Evolutionary conservation across 2,329 filamentous ascomycete species (phyloP), one percentile per base, ranked within the genome.

Genomic region (Cladosporium sp.): DNA sequence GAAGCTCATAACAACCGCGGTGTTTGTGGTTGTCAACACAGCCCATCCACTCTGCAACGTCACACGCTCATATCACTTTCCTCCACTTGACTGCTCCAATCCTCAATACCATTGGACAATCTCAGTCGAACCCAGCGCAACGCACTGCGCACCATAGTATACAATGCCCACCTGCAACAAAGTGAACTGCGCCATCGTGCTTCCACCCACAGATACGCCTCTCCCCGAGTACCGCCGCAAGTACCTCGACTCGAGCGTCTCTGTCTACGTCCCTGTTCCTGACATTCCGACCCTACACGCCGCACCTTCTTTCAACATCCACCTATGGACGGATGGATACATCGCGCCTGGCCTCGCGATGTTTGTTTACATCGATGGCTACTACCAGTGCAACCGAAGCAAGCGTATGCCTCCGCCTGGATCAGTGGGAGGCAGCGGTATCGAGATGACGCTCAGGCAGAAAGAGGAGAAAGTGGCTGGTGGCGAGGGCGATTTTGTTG

Each of bases 351-450:
- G 81, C 0, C 67, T 84, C 10, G 76, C 80, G 1, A 77, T 80
- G 67, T 80, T 79, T 59, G 80, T 83, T 24, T 83, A 77, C 70
- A 81, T 83, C 39, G 81, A 84, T 62, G 81, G 81, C 17, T 68
- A 78, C 5, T 83, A 83, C 60, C 81, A 83, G 64, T 81, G 79
- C 68, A 83, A 83, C 59, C 79, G 81, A 57, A 80, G 81, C 65
- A 72, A 76, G 37, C 71, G 74, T 37, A 68, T 36, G 28, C 47
- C 48, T 15, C 56, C 15, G 22, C 22, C n/a, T 3, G 55, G 45
- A 19, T 34, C 36, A 22, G n/a, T 15, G 25, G 36, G 24, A 5
- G 47, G 36, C 5, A 36, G 22, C 4, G 55, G 20, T 4, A 28
- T 57, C 12, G 47, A 51, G 56, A 79, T 83, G 54, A 67, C 71